These are phyloP conservation scores for Syzygium aqueum DNA, from an alignment of 345 rosid species.

Conservation along the genomic window DNA sequence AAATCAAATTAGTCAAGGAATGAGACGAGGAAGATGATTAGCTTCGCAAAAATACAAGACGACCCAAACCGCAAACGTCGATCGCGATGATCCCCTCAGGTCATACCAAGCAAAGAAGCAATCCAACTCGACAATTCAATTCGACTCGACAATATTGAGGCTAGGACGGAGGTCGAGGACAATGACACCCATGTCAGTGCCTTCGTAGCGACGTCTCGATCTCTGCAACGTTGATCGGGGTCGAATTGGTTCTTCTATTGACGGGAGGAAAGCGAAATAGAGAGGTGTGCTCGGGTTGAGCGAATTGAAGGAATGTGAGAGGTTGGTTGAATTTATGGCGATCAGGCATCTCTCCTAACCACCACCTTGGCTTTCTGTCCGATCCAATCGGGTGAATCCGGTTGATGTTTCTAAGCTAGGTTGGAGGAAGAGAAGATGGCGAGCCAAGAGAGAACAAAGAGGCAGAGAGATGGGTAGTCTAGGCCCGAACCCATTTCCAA, in stretches of 20 bases:
- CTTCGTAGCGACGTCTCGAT: slow-evolving; percentile 71
- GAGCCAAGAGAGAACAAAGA: no score
- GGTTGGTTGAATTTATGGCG: background rate
- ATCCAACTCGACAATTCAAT: background rate
- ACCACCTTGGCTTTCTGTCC: no score
- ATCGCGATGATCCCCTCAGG: background rate
- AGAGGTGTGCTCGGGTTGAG: background rate
- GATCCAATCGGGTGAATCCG: no score
- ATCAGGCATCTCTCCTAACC: no score
- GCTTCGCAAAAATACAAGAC: no score
- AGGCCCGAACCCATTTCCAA: no score
- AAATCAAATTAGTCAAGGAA: background rate
- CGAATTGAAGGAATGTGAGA: background rate
- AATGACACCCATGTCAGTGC: slow-evolving; percentile 93
- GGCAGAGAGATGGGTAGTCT: no score
- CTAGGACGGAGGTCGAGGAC: slow-evolving; percentile 92
- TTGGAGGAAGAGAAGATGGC: no score
- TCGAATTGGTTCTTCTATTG: no score
- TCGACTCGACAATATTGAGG: slow-evolving; percentile 39
- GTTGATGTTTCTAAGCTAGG: no score
- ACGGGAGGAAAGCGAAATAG: background rate
- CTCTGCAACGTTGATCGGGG: slow-evolving; percentile 38
- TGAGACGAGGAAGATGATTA: background rate
- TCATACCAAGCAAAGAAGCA: background rate
- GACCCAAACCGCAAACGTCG: background rate